Evolutionary conservation across 768 basidiomycete species (phyloP), one percentile per base, ranked within the genome.

Genomic region (Sarcodon aspratus): DNA sequence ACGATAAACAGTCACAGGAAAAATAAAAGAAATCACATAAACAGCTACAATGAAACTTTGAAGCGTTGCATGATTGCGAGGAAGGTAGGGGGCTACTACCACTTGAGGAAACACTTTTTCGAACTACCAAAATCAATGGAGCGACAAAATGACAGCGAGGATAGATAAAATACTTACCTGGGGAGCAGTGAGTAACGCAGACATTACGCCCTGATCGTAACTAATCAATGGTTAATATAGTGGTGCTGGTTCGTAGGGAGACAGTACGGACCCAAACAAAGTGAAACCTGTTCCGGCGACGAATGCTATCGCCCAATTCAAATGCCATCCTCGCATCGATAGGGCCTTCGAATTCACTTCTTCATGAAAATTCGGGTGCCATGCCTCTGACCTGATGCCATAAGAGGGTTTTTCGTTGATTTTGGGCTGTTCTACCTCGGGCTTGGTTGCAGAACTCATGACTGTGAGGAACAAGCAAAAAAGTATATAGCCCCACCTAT

Each of bases 151-250:
- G 42, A 8, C 18, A 33, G 8, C 3, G n/a, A n/a, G n/a, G n/a
- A n/a, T 7, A 46, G 37, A 36, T 7, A 38, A 3, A 13, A 11
- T 9, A 33, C 35, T 17, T 49, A 76, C 75, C 65, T 76, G 72
- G 43, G 65, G 64, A 0, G 81, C 73, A 4, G 74, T 79, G 45
- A 83, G 61, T 17, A 82, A 64, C 13, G 79, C 78, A n/a, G 74
- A 75, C 80, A 83, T 80, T 33, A 82, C 81, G 38, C 80, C 80
- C 57, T 82, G 82, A 55, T 82, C 81, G 62, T 81, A 82, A 27
- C 78, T 79, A 45, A 11, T 18, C 1, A 13, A n/a, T 31, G 36
- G 7, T 11, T 34, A 44, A 38, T 9, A 21, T n/a, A 21, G 15
- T 44, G 36, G 7, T 9, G 33, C 6, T 51, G 34, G 45, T 27